Percentiles rank a stretch among this genome's conserved stretches.
phyloP scores from a whole-genome alignment of 2,329 filamentous ascomycete species.

The Fusarium domesticum region DNA sequence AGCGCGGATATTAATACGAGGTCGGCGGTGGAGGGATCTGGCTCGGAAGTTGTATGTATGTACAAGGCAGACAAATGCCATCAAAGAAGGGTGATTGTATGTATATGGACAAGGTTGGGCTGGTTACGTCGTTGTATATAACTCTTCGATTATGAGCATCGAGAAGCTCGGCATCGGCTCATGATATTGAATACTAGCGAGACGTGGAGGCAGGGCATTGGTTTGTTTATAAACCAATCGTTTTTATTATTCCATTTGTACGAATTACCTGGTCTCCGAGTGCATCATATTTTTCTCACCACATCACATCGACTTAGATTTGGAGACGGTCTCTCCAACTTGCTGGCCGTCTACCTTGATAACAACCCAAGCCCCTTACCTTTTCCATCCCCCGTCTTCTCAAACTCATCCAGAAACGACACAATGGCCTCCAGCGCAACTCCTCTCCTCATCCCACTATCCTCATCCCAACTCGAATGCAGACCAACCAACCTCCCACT shows the following conservation, averaged over 20 bases:
- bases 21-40: not conserved
- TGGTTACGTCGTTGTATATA: not conserved
- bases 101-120: not conserved
- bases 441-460: constrained; percentile 50
- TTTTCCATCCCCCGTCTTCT: constrained; percentile 7
- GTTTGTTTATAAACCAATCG: no score
- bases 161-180: not conserved
- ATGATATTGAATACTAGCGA: not conserved
- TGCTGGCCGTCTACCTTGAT: constrained; percentile 13
- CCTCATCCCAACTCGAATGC: constrained; percentile 54
- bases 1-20: not conserved
- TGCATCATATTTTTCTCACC: no score
- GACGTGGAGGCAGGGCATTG: no score
- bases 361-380: not conserved
- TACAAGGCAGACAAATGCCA: not conserved
- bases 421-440: constrained; percentile 43
- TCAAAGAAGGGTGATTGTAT: not conserved
- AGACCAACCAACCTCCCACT: constrained; percentile 45
- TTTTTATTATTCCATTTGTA: no score
- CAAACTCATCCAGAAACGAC: constrained; percentile 35
- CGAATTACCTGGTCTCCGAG: no score
- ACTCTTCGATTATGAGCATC: not conserved
- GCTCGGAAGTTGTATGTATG: no score
- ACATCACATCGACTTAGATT: no score
- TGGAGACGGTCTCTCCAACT: no score